A percentile compares a stretch with the other conserved stretches of the same genome.
These are phyloP conservation scores for Lasiodiplodia theobromae DNA, from an alignment of 2,329 filamentous ascomycete species.

Conservation along the genomic window DNA sequence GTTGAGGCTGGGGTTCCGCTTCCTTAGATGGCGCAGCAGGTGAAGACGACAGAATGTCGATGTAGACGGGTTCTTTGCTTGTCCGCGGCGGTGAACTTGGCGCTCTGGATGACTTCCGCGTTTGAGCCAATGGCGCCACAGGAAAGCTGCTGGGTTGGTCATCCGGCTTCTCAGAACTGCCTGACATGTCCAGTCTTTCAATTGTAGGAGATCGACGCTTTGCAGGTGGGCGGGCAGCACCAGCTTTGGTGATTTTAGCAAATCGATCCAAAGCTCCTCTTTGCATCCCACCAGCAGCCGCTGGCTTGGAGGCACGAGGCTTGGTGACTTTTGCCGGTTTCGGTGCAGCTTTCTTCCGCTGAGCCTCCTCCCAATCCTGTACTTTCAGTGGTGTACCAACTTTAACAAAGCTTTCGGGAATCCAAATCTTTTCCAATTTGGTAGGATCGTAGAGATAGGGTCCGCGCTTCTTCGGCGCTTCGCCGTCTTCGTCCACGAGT, in stretches of 20 bases:
- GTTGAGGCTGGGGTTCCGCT: not conserved
- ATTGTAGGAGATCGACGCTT: constrained; percentile 11
- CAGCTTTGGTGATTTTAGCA: constrained; percentile 14
- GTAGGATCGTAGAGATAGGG: constrained; percentile 68
- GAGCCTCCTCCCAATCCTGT: constrained; percentile 67
- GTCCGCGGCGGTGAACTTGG: not conserved
- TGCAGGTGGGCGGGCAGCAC: not conserved
- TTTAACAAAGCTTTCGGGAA: constrained; percentile 69
- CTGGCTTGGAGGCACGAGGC: constrained; percentile 7
- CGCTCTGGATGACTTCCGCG: not conserved
- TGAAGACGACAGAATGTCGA: constrained; percentile 18
- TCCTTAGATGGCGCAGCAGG: not conserved
- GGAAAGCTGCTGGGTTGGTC: too few relatives aligned
- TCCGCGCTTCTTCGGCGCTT: constrained; percentile 49
- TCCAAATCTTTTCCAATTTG: constrained; percentile 71
- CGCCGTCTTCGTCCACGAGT: constrained; percentile 40
- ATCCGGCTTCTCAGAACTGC: not conserved
- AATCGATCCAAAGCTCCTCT: constrained; percentile 19
- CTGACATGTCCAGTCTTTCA: constrained; percentile 24
- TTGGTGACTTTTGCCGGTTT: constrained; percentile 22
- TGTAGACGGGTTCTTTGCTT: not conserved
- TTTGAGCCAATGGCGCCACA: not conserved
- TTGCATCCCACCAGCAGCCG: constrained; percentile 9
- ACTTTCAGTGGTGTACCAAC: constrained; percentile 71
- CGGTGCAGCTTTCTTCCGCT: constrained; percentile 28